These are phyloP conservation scores for Populus davidiana DNA, from an alignment of 345 rosid genomes.

Conservation along the genomic window DNA sequence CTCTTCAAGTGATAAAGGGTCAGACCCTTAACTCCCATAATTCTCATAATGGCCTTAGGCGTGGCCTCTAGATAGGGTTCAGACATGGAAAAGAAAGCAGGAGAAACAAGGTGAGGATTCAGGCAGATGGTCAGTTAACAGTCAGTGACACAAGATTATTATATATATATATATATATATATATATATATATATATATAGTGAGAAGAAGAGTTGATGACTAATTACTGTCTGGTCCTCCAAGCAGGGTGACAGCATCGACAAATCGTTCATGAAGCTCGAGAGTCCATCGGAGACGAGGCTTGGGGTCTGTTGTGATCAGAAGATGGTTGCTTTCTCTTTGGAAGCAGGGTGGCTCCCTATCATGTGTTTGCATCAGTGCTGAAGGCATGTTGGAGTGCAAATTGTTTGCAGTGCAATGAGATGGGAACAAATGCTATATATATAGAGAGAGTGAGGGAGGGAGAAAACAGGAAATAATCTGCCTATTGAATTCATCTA, in stretches of 20 bases:
- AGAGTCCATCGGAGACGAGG: slow-evolving; percentile 40
- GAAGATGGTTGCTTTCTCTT: slow-evolving; percentile 75
- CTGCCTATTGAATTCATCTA: no score
- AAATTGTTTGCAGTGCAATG: no score
- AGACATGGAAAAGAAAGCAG: not conserved
- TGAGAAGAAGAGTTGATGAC: no score
- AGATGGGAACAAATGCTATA: not conserved
- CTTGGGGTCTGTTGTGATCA: slow-evolving; percentile 94
- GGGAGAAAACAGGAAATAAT: no score
- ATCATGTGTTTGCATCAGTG: not conserved
- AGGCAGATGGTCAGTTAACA: no score
- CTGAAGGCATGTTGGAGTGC: no score
- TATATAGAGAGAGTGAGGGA: not conserved
- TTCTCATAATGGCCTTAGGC: slow-evolving; percentile 96
- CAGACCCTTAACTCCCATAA: slow-evolving; percentile 97
- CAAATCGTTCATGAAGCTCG: slow-evolving; percentile 92
- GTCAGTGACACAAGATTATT: no score
- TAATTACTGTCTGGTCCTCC: slow-evolving; percentile 85
- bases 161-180: no score
- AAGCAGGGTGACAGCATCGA: slow-evolving; percentile 87
- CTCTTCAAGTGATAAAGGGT: slow-evolving; percentile 97
- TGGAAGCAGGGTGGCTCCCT: not conserved
- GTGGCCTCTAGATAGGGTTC: slow-evolving; percentile 62
- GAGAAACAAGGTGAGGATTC: no score
- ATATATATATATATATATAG: no score